Conservation (phyloP, 2,329 filamentous ascomycete species). For the Arthrobotrys megalospora region DNA sequence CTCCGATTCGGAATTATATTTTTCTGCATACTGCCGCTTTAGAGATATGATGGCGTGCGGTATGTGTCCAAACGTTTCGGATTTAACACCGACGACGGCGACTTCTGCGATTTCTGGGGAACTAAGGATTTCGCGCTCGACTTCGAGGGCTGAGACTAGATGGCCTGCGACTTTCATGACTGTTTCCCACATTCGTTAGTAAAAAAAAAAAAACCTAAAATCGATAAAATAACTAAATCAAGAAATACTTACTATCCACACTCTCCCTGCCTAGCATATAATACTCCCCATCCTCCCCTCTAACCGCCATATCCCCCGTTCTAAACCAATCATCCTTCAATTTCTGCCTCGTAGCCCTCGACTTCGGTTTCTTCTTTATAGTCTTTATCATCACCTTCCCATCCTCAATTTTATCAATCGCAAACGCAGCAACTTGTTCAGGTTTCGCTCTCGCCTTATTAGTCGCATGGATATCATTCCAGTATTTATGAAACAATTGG, state of each 20-base stretch:
- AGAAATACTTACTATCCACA: slow-evolving; percentile 68
- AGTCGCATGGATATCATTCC: slow-evolving; percentile 86
- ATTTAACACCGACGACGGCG: slow-evolving; percentile 79
- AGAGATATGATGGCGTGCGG: slow-evolving; percentile 68
- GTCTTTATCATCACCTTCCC: slow-evolving; percentile 28
- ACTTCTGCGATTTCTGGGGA: slow-evolving; percentile 76
- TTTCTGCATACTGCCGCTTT: slow-evolving; percentile 86
- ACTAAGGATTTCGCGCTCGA: slow-evolving; percentile 87
- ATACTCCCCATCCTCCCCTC: slow-evolving; percentile 67
- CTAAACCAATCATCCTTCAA: slow-evolving; percentile 92
- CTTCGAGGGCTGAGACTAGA: slow-evolving; percentile 90
- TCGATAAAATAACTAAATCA: neutral
- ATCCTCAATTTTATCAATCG: slow-evolving; percentile 20
- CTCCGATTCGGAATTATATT: slow-evolving; percentile 63
- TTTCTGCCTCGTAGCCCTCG: slow-evolving; percentile 72
- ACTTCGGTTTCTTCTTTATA: neutral
- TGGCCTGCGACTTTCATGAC: slow-evolving; percentile 78
- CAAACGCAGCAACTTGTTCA: neutral
- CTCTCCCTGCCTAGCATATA: slow-evolving; percentile 85
- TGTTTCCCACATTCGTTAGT: slow-evolving; percentile 71
- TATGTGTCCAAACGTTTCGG: slow-evolving; percentile 23
- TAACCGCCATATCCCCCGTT: slow-evolving; percentile 87
- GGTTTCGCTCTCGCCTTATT: slow-evolving; percentile 65
- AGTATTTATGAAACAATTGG: slow-evolving; percentile 76
- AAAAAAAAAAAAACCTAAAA: neutral